Base-by-base conservation (phyloP, 2,329 filamentous ascomycete species). In the Zasmidium citrigriseum region DNA sequence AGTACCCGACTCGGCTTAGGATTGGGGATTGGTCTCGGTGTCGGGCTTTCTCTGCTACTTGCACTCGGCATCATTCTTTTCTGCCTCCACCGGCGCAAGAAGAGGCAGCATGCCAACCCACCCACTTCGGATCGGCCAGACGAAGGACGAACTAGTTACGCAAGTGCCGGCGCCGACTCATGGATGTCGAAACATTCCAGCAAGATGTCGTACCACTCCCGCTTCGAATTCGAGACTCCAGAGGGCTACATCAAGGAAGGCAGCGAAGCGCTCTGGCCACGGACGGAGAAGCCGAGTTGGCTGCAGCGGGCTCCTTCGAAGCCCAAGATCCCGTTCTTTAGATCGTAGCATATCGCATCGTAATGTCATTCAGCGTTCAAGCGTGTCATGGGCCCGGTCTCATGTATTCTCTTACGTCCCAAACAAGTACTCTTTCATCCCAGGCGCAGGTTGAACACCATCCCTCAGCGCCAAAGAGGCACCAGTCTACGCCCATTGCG, bases 401-500 rank as follows among this genome's bases (percentile, higher is more conserved):
- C 84, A 89, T 89, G 48, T 85, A 75, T 12, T 82, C 81, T 67
- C 86, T 87, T 41, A 93, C 90, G 78, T 99, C 95, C 93, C 93
- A 99, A 4, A 99, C 85, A 68, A 96, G 79, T 11, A 99, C 83
- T 67, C 87, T 84, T 78, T 97, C 92, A 70, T 99, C 95, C 95
- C 95, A 99, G 0, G 91, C 93, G 1, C 89, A 90, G 62, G 90
- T 96, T 1, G 95, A 93, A 66, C 93, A 93, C 95, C 95, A 99
- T 4, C 95, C 95, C 64, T 96, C 93, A 22, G 86, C 89, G 3
- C 95, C 95, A 75, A 99, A 99, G 46, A 99, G 76, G 76, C 95
- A 99, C 95, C 96, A 99, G 74, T 99, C 95, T 0, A 98, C 90
- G 7, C 95, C 95, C 2, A 92, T 96, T 10, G 89, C 92, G 69